These are phyloP conservation scores for Neophaeococcomyces aloes DNA, from an alignment of 2,329 filamentous ascomycete genomes.

Conservation along the genomic window DNA sequence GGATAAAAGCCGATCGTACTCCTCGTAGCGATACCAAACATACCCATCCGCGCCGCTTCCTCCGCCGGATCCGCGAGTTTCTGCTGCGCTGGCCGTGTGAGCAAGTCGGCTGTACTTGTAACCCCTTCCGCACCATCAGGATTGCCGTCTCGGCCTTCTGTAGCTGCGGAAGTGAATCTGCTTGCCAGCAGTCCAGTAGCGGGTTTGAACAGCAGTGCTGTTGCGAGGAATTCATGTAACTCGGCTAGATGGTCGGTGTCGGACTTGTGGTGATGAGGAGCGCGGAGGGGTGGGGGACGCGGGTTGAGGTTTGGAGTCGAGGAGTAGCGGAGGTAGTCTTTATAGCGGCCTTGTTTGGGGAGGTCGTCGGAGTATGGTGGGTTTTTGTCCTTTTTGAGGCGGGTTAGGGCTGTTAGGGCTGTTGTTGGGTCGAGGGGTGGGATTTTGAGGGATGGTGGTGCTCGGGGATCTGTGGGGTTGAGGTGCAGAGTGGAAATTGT, in stretches of 20 bases:
- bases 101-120: constrained; percentile 23
- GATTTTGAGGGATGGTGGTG: neutral
- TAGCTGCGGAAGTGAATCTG: constrained; percentile 63
- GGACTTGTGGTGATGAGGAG: constrained; percentile 34
- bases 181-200: constrained; percentile 88
- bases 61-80: constrained; percentile 68
- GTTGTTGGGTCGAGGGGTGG: constrained; percentile 57
- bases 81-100: constrained; percentile 36
- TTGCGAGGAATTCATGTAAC: constrained; percentile 64
- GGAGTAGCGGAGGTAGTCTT: constrained; percentile 66
- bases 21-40: constrained; percentile 86
- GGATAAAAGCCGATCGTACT: constrained; percentile 63
- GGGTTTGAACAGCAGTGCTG: constrained; percentile 75
- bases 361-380: constrained; percentile 79
- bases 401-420: constrained; percentile 57
- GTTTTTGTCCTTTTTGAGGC: constrained; percentile 44
- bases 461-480: neutral
- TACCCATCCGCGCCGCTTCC: constrained; percentile 76
- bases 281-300: constrained; percentile 5
- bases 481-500: constrained; percentile 29
- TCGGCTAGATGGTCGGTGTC: constrained; percentile 72
- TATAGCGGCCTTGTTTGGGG: constrained; percentile 68
- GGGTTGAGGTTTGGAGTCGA: constrained; percentile 43
- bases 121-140: constrained; percentile 15
- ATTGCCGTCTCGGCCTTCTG: constrained; percentile 14